Conservation (phyloP, 768 basidiomycete species). For the Leccinum rimulosum region DNA sequence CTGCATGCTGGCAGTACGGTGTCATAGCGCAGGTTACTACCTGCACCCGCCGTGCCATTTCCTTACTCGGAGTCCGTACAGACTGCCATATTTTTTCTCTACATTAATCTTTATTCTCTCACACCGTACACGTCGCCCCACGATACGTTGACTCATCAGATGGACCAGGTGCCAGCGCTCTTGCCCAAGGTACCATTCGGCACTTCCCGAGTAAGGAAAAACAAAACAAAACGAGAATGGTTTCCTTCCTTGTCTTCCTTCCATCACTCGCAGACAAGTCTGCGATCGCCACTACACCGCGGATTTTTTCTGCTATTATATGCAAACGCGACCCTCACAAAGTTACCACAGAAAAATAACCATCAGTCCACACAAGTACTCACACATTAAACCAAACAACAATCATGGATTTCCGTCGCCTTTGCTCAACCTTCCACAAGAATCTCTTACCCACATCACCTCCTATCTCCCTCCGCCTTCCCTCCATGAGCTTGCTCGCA, state of each 20-base stretch:
- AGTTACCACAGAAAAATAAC: constrained; percentile 37
- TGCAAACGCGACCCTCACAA: constrained; percentile 58
- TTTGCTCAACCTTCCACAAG: constrained; percentile 57
- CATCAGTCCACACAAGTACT: constrained; percentile 28
- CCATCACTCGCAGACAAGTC: constrained; percentile 23
- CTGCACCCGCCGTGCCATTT: too few relatives aligned
- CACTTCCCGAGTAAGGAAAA: not conserved
- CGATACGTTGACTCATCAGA: too few relatives aligned
- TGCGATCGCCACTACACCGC: constrained; percentile 21
- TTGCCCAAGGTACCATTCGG: too few relatives aligned
- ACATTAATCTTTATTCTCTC: too few relatives aligned
- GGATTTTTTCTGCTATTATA: constrained; percentile 45
- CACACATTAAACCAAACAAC: constrained; percentile 20
- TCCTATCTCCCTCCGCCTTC: constrained; percentile 65
- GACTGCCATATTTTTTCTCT: too few relatives aligned
- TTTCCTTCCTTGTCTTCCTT: not conserved
- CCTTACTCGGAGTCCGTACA: too few relatives aligned
- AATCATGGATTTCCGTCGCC: constrained; percentile 44
- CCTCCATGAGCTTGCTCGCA: constrained; percentile 55
- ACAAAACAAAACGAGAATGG: not conserved
- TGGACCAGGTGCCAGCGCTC: too few relatives aligned
- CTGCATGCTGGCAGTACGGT: too few relatives aligned
- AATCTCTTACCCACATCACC: constrained; percentile 76
- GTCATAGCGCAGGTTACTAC: too few relatives aligned
- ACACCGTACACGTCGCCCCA: too few relatives aligned